These are phyloP conservation scores for Tuber aestivum DNA, from an alignment of 495 filamentous ascomycete genomes.

Conservation along the genomic window DNA sequence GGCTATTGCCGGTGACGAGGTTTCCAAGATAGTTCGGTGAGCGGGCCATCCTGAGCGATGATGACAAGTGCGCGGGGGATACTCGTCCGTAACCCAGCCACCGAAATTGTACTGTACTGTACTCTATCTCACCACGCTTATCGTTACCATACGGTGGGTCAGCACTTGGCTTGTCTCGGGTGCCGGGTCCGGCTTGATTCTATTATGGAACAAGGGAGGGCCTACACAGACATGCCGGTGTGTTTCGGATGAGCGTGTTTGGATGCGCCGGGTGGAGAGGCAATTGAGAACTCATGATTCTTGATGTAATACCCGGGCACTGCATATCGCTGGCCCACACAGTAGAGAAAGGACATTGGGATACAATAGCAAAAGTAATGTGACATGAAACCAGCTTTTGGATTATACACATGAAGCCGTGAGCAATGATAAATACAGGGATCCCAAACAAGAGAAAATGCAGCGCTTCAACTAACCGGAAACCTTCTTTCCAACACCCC, in stretches of 20 bases:
- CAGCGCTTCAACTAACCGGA: background rate
- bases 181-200: background rate
- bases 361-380: background rate
- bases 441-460: background rate
- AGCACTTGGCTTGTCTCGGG: background rate
- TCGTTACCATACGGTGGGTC: background rate
- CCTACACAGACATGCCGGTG: background rate
- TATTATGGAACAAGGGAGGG: background rate
- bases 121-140: background rate
- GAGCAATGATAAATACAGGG: background rate
- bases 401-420: background rate
- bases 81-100: too few species aligned
- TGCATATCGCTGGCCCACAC: background rate
- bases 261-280: background rate
- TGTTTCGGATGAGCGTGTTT: background rate
- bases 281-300: constrained; percentile 1
- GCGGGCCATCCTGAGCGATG: background rate
- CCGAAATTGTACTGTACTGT: too few species aligned
- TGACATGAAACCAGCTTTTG: background rate
- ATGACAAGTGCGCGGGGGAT: background rate
- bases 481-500: constrained; percentile 49
- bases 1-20: background rate
- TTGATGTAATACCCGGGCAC: background rate
- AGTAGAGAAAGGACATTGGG: background rate
- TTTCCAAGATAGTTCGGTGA: background rate